Evolutionary conservation across 2,329 filamentous ascomycete species (phyloP), one percentile per base, ranked within the genome.

Genomic region (Diplodia scrobiculata): DNA sequence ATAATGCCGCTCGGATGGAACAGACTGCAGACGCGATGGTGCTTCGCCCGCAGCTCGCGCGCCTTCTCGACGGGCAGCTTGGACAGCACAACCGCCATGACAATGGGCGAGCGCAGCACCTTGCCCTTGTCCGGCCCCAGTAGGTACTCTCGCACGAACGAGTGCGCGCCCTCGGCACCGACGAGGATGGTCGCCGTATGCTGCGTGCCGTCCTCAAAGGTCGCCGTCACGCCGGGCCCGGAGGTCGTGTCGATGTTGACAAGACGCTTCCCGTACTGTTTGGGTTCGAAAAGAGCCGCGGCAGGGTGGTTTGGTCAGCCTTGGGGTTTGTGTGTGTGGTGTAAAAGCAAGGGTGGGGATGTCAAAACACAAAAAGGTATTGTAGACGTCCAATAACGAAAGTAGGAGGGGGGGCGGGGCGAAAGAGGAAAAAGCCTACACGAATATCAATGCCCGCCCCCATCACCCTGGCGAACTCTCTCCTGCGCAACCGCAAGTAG

Each of bases 1-100:
- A 83, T 79, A 32, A 75, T 73, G 60, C 79, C 78, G 21, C 74
- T 73, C 5, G 82, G 82, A 68, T 84, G 80, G 6, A 79, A 74
- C 3, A 76, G 72, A 1, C 75, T 76, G 21, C 80, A 75, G 67
- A 79, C 79, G 14, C 84, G 73, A 1, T 81, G 80, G 65, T 84
- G 80, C 64, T 79, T 79, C 6, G 70, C 73, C 3, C 80, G 77
- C 36, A 84, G 72, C 63, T 74, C 79, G 3, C 79, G 73, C 2
- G 81, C 82, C 69, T 79, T 78, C 27, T 82, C 78, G 3, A 71
- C 72, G 29, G 77, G 74, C 68, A 78, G 83, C 53, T 70, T 76
- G 5, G 76, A 72, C 60, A 81, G 79, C 14, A 82, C 74, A 65
- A 82, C 82, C 0, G 80, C 81, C 9, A 81, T 79, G 2, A 75